Base-by-base conservation (phyloP, 2,329 filamentous ascomycete species). In the Penicillium sp. region DNA sequence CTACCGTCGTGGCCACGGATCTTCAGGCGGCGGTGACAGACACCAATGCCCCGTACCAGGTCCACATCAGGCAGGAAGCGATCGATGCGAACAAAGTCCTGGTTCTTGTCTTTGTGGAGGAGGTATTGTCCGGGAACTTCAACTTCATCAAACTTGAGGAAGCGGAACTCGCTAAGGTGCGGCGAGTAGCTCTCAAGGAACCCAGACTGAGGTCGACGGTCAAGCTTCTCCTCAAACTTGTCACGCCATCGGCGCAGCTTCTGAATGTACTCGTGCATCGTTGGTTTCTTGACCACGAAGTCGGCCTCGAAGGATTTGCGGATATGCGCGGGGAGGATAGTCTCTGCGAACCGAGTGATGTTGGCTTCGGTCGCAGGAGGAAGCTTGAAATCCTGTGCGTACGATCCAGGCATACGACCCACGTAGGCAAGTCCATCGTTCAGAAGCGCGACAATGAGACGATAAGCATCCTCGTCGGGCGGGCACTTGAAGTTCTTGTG, bases 401-500 rank as follows among this genome's bases (percentile, higher is more conserved):
- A 97, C 0, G 92, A 91, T 15, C 86, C 85, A 12, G 94, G 94
- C 78, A 92, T 92, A 53, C 94, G 89, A 66, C 91, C 92, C 45
- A 98, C 92, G 71, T 97, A 97, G 30, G 92, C 92, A 57, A 99
- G 81, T 0, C 92, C 95, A 77, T 99, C 95, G 75, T 99, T 99
- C 24, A 99, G 86, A 12, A 99, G 82, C 2, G 95, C 96, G n/a
- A 98, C 94, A 68, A 99, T 99, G 17, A 99, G 84, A 54, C 95
- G 87, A 78, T 98, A 98, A 2, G 95, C 96, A 80, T 99, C 95
- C 76, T 99, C 95, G 72, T 99, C 95, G 0, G 94, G 94, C 15
- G 94, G 94, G 72, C 95, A 98, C 80, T 99, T 99, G 86, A 99
- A 99, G 79, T 98, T 91, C 83, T 98, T 98, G 77, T 95, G 91